A percentile compares a stretch with the other conserved stretches of the same genome.
phyloP scores from a whole-genome alignment of 768 basidiomycete genomes.

The Leccinum rimulosum region DNA sequence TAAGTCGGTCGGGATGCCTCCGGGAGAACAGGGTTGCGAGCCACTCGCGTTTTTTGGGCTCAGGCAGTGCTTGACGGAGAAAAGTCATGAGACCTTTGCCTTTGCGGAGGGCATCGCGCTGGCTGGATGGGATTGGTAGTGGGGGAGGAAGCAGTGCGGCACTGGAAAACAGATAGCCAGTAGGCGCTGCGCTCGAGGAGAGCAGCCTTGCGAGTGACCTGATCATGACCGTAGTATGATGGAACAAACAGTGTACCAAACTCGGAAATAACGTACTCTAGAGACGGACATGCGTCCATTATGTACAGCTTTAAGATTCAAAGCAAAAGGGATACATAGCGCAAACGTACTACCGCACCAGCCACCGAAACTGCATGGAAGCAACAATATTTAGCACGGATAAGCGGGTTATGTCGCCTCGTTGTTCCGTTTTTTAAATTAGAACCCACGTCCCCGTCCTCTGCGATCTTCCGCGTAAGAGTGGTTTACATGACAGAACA shows the following conservation, averaged over 20 bases:
- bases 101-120: conserved; percentile 46
- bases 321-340: conserved; percentile 28
- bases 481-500: conserved; percentile 7
- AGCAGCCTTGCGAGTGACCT: conserved; percentile 20
- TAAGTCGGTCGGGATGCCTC: conserved; percentile 62
- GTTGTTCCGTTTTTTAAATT: conserved; percentile 24
- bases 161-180: conserved; percentile 70
- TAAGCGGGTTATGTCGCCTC: conserved; percentile 17
- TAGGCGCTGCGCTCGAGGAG: conserved; percentile 19
- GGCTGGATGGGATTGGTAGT: conserved; percentile 35
- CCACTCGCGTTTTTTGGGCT: conserved; percentile 67
- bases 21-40: conserved; percentile 70
- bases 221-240: neutral
- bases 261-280: conserved; percentile 6
- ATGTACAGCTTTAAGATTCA: conserved; percentile 30
- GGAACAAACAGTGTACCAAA: conserved; percentile 12
- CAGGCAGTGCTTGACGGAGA: conserved; percentile 61
- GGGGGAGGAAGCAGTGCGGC: conserved; percentile 53
- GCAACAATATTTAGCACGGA: conserved; percentile 3
- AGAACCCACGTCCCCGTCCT: conserved; percentile 73
- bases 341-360: conserved; percentile 15
- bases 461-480: conserved; percentile 34
- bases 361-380: conserved; percentile 11
- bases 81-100: conserved; percentile 82
- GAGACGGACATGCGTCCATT: conserved; percentile 17